These are phyloP conservation scores for Coemansia sp. DNA, from an alignment of 192 early-diverging fungal species.

Conservation along the genomic window DNA sequence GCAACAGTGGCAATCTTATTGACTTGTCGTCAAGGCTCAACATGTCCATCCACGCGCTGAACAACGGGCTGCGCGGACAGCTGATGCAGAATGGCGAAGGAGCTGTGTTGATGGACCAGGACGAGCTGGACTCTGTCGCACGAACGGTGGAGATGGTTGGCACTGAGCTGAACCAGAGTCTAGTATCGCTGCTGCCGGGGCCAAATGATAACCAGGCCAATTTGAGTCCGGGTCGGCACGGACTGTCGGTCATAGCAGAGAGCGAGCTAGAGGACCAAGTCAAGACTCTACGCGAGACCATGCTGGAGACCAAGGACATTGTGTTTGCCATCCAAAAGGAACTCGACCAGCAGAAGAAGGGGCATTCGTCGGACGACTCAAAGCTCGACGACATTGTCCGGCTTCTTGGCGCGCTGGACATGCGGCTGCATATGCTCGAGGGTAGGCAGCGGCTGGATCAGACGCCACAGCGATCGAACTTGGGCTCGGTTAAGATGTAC, in stretches of 20 bases:
- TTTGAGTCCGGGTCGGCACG: background rate
- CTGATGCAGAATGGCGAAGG: slow-evolving; percentile 6
- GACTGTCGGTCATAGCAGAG: background rate
- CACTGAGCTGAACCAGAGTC: slow-evolving; percentile 19
- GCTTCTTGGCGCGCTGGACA: slow-evolving; percentile 47
- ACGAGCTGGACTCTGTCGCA: background rate
- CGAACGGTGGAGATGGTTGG: slow-evolving; percentile 16
- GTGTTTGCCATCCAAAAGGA: slow-evolving; percentile 40
- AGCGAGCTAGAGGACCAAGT: slow-evolving; percentile 42
- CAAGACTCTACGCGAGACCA: slow-evolving; percentile 43
- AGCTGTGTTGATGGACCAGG: background rate
- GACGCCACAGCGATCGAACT: slow-evolving; percentile 22
- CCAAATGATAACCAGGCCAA: background rate
- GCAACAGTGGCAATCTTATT: slow-evolving; percentile 20
- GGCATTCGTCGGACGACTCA: slow-evolving; percentile 19
- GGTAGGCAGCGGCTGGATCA: slow-evolving; percentile 32
- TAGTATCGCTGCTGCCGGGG: slow-evolving; percentile 3
- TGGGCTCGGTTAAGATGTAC: slow-evolving; percentile 43
- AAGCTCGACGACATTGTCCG: slow-evolving; percentile 45
- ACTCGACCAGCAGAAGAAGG: slow-evolving; percentile 32
- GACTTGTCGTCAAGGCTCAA: slow-evolving; percentile 41
- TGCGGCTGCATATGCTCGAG: slow-evolving; percentile 53
- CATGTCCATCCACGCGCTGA: slow-evolving; percentile 35
- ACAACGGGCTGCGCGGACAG: slow-evolving; percentile 36
- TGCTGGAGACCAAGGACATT: slow-evolving; percentile 49